phyloP scores from a whole-genome alignment of 257 asterid genomes.

The Gentiana straminea region DNA sequence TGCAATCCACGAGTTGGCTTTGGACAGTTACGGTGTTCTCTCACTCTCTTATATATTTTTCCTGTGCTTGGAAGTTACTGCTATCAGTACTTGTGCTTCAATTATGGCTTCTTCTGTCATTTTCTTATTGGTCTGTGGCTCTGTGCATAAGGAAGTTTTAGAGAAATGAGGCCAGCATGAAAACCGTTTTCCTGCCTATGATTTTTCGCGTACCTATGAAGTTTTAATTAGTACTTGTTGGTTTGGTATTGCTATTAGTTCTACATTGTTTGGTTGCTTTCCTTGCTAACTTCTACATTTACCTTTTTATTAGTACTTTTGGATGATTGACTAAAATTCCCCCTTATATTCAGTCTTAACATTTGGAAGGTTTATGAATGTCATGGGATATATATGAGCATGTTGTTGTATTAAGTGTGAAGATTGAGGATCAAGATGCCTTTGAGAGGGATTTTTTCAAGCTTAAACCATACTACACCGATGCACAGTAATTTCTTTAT shows the following conservation, averaged over 20 bases:
- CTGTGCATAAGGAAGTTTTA: neutral
- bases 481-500: slow-evolving; percentile 53
- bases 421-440: slow-evolving; percentile 82
- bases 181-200: too few species aligned
- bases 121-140: neutral
- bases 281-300: too few species aligned
- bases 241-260: too few species aligned
- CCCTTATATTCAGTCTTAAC: neutral
- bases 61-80: neutral
- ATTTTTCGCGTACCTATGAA: too few species aligned
- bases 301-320: too few species aligned
- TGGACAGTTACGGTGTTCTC: slow-evolving; percentile 33
- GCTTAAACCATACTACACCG: slow-evolving; percentile 89
- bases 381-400: slow-evolving; percentile 91
- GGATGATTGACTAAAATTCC: too few species aligned
- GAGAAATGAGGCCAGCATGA: too few species aligned
- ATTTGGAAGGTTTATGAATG: slow-evolving; percentile 5
- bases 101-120: neutral
- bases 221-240: too few species aligned
- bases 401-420: slow-evolving; percentile 82
- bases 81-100: neutral
- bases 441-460: slow-evolving; percentile 94
- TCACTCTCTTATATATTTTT: neutral
- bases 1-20: slow-evolving; percentile 30
- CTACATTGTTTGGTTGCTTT: too few species aligned